These are phyloP conservation scores for Scutellaria baicalensis DNA, from an alignment of 257 asterid species.

Conservation along the genomic window DNA sequence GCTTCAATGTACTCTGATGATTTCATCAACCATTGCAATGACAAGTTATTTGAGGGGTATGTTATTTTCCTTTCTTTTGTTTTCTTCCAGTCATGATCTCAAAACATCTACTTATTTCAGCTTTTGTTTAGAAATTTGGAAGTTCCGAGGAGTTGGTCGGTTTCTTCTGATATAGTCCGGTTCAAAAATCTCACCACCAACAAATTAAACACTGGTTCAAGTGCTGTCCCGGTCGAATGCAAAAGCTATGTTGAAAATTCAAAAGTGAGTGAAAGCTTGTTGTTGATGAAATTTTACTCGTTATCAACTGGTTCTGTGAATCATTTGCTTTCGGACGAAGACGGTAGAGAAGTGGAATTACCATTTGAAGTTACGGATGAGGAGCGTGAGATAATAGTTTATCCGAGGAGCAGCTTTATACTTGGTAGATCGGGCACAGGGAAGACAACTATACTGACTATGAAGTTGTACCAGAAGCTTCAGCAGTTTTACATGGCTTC, in stretches of 20 bases:
- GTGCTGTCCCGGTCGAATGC: constrained; percentile 14
- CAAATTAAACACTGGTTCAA: constrained; percentile 4
- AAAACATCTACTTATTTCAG: neutral
- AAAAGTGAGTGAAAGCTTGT: constrained; percentile 56
- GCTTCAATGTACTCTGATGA: constrained; percentile 42
- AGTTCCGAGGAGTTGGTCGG: constrained; percentile 51
- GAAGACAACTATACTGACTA: constrained; percentile 57
- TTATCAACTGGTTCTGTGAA: constrained; percentile 41
- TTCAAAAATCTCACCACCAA: constrained; percentile 20
- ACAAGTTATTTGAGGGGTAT: constrained; percentile 44
- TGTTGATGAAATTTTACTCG: constrained; percentile 60
- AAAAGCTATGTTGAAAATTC: constrained; percentile 46
- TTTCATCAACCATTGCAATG: constrained; percentile 40
- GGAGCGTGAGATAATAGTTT: constrained; percentile 47
- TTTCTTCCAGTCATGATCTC: neutral
- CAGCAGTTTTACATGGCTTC: constrained; percentile 37
- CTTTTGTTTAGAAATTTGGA: constrained; percentile 37
- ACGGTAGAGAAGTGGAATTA: constrained; percentile 41
- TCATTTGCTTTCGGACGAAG: constrained; percentile 41
- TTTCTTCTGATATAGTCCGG: constrained; percentile 23
- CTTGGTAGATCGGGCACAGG: constrained; percentile 75
- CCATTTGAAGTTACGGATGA: constrained; percentile 73
- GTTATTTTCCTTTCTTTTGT: neutral
- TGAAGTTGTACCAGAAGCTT: constrained; percentile 44
- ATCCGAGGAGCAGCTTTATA: constrained; percentile 45